A percentile compares a stretch with the other conserved stretches of the same genome.
phyloP scores from a whole-genome alignment of 306 rosid species.

The Elaeagnus macrophylla region DNA sequence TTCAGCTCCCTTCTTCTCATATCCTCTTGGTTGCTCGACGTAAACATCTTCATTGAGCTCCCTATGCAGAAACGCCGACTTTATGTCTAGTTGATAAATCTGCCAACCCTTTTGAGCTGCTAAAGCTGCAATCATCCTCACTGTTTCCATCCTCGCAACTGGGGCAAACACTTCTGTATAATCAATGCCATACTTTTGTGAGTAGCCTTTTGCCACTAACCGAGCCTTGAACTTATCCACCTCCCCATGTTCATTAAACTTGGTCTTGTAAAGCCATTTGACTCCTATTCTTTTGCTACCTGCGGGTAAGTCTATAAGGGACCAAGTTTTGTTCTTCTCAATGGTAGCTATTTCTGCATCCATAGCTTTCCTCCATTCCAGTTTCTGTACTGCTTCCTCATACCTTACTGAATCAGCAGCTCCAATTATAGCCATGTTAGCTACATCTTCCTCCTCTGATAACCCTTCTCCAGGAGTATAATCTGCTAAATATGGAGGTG shows the following conservation, averaged over 20 bases:
- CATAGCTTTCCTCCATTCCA: constrained; percentile 9
- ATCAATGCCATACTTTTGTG: not conserved
- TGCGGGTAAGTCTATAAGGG: not conserved
- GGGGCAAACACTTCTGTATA: constrained; percentile 11
- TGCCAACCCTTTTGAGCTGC: not conserved
- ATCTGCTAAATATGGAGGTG: no score
- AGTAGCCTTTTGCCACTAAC: not conserved
- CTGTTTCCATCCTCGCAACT: constrained; percentile 12
- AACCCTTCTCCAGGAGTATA: not conserved
- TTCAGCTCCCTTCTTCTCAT: constrained; percentile 5
- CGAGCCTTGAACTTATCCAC: not conserved
- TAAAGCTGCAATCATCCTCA: constrained; percentile 10
- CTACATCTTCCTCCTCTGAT: constrained; percentile 17
- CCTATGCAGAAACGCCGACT: constrained; percentile 2
- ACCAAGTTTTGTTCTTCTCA: not conserved
- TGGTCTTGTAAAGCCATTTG: constrained; percentile 9
- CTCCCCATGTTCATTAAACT: constrained; percentile 1
- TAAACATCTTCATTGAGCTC: constrained; percentile 12
- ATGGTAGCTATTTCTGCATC: constrained; percentile 1
- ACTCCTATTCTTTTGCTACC: constrained; percentile 12
- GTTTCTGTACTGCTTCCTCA: constrained; percentile 11
- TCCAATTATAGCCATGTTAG: not conserved
- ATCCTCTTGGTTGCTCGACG: constrained; percentile 11
- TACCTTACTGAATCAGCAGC: not conserved
- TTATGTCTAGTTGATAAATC: constrained; percentile 3